Evolutionary conservation across 2,329 filamentous ascomycete genomes (phyloP).

Genomic region (Aspergillus phoenicis): DNA sequence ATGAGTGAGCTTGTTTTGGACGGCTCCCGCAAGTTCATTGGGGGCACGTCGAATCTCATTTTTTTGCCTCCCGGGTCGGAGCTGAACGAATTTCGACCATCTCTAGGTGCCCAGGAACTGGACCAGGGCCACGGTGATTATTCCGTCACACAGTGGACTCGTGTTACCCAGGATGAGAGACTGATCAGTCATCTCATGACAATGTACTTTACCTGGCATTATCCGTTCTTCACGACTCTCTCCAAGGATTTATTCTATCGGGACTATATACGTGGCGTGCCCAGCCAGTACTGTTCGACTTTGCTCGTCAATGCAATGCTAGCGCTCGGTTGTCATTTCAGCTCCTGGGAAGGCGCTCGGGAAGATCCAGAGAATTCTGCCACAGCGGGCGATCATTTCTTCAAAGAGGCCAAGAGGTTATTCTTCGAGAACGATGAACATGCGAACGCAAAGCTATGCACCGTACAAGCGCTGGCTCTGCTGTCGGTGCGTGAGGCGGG

Average conservation of each 20-base stretch:
- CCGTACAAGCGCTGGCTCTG: constrained; percentile 87
- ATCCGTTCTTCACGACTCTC: constrained; percentile 90
- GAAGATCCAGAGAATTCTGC: constrained; percentile 71
- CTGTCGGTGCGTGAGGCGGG: constrained; percentile 98
- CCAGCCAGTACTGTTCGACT: constrained; percentile 80
- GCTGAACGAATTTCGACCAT: constrained; percentile 40
- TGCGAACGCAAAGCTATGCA: constrained; percentile 82
- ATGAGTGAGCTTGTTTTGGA: constrained; percentile 91
- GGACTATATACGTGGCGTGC: constrained; percentile 73
- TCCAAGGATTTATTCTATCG: constrained; percentile 84
- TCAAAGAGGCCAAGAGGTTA: constrained; percentile 85
- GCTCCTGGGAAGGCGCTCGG: constrained; percentile 71
- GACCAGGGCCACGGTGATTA: constrained; percentile 59
- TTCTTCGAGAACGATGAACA: constrained; percentile 92
- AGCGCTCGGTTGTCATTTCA: constrained; percentile 91
- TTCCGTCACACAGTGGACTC: constrained; percentile 82
- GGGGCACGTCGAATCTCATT: constrained; percentile 90
- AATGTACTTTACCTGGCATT: constrained; percentile 99
- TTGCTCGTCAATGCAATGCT: constrained; percentile 93
- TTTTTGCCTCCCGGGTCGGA: constrained; percentile 64
- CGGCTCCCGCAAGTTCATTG: constrained; percentile 85
- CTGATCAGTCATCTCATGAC: constrained; percentile 85
- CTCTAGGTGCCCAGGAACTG: constrained; percentile 49
- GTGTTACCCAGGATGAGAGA: constrained; percentile 75
- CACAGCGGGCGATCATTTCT: constrained; percentile 94